phyloP scores from a whole-genome alignment of 768 basidiomycete genomes.

The Neoboletus brunneissimus region DNA sequence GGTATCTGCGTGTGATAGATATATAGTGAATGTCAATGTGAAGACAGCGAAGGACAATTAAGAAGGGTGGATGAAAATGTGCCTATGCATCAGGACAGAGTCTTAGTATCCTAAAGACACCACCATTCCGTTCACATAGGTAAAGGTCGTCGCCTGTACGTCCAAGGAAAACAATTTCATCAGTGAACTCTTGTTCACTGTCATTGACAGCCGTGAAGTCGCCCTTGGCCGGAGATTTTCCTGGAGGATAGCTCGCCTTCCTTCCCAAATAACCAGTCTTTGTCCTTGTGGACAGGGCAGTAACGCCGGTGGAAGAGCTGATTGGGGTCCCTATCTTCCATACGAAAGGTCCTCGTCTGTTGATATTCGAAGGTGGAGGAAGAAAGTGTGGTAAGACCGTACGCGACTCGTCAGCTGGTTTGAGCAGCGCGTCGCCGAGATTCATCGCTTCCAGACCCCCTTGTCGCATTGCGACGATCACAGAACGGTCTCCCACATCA shows the following conservation, averaged over 20 bases:
- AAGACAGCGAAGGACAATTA: conserved; percentile 1
- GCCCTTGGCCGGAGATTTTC: conserved; percentile 47
- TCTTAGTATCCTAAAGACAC: conserved; percentile 72
- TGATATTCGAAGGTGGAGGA: conserved; percentile 57
- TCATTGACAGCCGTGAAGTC: conserved; percentile 52
- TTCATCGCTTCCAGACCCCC: conserved; percentile 83
- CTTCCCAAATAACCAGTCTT: conserved; percentile 45
- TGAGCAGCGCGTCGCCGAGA: conserved; percentile 72
- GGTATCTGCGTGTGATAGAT: conserved; percentile 30
- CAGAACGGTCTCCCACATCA: conserved; percentile 69
- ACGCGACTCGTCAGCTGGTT: conserved; percentile 78
- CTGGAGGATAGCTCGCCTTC: conserved; percentile 46
- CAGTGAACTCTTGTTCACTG: conserved; percentile 49
- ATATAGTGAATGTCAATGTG: conserved; percentile 13
- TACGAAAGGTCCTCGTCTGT: conserved; percentile 70
- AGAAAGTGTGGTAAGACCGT: conserved; percentile 68
- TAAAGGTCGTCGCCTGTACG: conserved; percentile 75
- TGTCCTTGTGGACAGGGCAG: conserved; percentile 40
- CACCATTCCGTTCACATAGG: conserved; percentile 73
- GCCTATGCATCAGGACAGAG: conserved; percentile 47
- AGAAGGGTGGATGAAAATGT: conserved; percentile 3
- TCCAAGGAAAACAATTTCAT: conserved; percentile 81
- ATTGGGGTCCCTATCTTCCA: conserved; percentile 83
- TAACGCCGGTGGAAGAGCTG: conserved; percentile 38
- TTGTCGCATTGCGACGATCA: conserved; percentile 83